These are phyloP conservation scores for Tetracentron sinense DNA, from an alignment of 164 flowering plant species.

Conservation along the genomic window DNA sequence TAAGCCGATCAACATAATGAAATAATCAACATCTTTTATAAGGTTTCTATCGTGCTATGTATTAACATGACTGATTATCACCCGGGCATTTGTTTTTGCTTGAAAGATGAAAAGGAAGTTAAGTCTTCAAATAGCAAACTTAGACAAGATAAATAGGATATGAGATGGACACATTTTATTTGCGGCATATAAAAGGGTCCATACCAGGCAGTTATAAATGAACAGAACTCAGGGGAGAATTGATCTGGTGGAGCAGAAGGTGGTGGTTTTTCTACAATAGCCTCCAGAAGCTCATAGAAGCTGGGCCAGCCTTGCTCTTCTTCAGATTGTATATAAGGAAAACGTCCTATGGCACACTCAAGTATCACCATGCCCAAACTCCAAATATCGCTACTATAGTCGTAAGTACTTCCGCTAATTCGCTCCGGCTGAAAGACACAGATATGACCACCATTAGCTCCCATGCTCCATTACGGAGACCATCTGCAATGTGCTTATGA, in stretches of 20 bases:
- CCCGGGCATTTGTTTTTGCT: no score
- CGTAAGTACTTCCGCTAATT: conserved; percentile 87
- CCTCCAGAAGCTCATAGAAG: conserved; percentile 84
- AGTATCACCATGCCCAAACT: conserved; percentile 93
- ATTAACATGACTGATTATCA: no score
- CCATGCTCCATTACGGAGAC: background rate
- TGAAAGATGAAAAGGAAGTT: no score
- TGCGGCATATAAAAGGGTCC: background rate
- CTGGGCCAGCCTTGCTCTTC: conserved; percentile 69
- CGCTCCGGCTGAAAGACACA: conserved; percentile 72
- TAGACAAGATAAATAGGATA: no score
- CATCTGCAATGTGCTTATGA: background rate
- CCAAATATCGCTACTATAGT: conserved; percentile 97
- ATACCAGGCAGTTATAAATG: conserved; percentile 88
- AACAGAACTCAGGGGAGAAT: conserved; percentile 97
- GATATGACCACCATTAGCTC: background rate
- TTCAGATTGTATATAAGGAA: conserved; percentile 82
- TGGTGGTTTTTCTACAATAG: conserved; percentile 80
- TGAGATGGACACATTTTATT: no score
- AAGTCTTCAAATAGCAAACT: no score
- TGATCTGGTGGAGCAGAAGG: conserved; percentile 93
- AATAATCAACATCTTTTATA: no score
- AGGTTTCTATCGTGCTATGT: no score
- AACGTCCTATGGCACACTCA: conserved; percentile 93
- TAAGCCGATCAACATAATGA: no score